A percentile compares a stretch with the other conserved stretches of the same genome.
These are phyloP conservation scores for Fusarium zealandicum DNA, from an alignment of 2,329 filamentous ascomycete species.

Conservation along the genomic window DNA sequence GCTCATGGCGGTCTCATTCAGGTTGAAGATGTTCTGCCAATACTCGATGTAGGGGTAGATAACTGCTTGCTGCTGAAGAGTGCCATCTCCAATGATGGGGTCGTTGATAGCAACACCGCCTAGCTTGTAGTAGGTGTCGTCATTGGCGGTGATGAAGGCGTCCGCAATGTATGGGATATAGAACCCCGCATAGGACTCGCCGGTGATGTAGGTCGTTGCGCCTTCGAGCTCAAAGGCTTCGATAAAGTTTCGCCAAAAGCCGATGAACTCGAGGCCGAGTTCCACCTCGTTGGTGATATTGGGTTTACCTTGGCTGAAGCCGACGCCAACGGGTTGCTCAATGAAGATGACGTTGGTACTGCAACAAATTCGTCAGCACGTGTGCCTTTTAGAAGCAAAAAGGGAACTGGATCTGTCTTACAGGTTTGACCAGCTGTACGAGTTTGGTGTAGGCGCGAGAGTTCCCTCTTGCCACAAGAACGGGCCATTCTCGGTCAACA, in stretches of 20 bases:
- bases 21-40: conserved; percentile 65
- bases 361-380: not conserved
- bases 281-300: conserved; percentile 72
- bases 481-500: conserved; percentile 80
- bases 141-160: conserved; percentile 72
- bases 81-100: conserved; percentile 65
- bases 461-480: conserved; percentile 77
- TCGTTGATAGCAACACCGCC: conserved; percentile 77
- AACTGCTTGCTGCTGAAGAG: conserved; percentile 55
- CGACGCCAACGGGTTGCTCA: conserved; percentile 72
- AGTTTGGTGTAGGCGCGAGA: conserved; percentile 67
- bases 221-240: conserved; percentile 72
- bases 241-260: conserved; percentile 82
- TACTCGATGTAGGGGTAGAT: conserved; percentile 67
- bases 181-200: conserved; percentile 72
- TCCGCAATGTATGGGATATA: conserved; percentile 77
- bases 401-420: not conserved
- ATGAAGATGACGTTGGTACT: conserved; percentile 78
- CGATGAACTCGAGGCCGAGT: conserved; percentile 73
- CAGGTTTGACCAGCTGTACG: conserved; percentile 77
- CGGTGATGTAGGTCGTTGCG: conserved; percentile 75
- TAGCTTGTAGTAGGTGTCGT: conserved; percentile 72
- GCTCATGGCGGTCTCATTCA: conserved; percentile 66
- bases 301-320: conserved; percentile 70
- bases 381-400: fast-evolving